These are phyloP conservation scores for Botrytis squamosa DNA, from an alignment of 2,329 filamentous ascomycete genomes.

Conservation along the genomic window DNA sequence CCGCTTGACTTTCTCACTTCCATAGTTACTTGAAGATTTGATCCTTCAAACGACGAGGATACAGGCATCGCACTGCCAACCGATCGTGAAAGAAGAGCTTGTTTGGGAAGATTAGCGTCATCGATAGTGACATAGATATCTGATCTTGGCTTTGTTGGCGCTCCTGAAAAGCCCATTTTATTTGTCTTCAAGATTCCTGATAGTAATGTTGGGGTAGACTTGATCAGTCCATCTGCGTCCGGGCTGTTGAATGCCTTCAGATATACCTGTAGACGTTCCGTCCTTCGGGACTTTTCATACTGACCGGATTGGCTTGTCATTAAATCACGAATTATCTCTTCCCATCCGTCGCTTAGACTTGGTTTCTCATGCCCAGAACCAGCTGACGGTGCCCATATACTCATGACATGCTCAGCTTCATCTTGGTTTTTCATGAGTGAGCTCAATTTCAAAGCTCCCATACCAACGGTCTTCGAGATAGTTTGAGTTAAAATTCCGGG, in stretches of 20 bases:
- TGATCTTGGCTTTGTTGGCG: slow-evolving; percentile 81
- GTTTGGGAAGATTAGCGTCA: slow-evolving; percentile 73
- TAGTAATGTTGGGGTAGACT: slow-evolving; percentile 81
- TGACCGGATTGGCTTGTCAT: slow-evolving; percentile 70
- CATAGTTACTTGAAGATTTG: slow-evolving; percentile 81
- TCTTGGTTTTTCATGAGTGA: slow-evolving; percentile 68
- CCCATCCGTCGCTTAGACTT: slow-evolving; percentile 64
- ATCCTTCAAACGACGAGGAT: slow-evolving; percentile 59
- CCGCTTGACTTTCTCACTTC: slow-evolving; percentile 81
- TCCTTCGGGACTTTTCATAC: slow-evolving; percentile 69
- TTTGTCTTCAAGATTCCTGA: slow-evolving; percentile 77
- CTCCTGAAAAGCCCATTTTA: slow-evolving; percentile 92
- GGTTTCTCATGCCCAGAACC: slow-evolving; percentile 56
- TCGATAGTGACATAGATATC: slow-evolving; percentile 92
- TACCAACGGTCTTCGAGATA: slow-evolving; percentile 68
- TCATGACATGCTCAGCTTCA: slow-evolving; percentile 73
- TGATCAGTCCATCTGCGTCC: slow-evolving; percentile 79
- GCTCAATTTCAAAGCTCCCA: slow-evolving; percentile 76
- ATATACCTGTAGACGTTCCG: slow-evolving; percentile 77
- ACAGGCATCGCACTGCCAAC: slow-evolving; percentile 74
- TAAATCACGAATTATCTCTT: slow-evolving; percentile 70
- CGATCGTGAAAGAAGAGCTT: slow-evolving; percentile 66
- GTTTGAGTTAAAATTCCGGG: slow-evolving; percentile 44
- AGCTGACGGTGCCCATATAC: slow-evolving; percentile 69
- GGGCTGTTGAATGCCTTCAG: slow-evolving; percentile 73